Base-by-base conservation (phyloP, 768 basidiomycete genomes). In the Phanerodontia chrysosporium region DNA sequence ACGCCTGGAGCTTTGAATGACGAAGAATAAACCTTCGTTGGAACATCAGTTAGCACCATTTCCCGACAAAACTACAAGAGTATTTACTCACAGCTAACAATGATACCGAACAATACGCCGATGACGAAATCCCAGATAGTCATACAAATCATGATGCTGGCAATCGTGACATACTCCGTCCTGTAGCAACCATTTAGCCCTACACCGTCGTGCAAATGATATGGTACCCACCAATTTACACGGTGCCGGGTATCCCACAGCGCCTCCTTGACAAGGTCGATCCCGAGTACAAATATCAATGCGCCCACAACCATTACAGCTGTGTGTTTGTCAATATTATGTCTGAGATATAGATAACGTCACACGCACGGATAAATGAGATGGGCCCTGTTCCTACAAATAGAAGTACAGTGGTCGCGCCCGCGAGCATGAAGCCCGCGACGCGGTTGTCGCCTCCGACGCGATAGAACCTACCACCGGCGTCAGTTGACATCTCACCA, bases 261-360 rank as follows among this genome's bases (percentile, higher is more conserved):
- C 0, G 97, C 95, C 72, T 98, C 96, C 67, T 95, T 96, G 42
- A 93, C 84, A 39, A 99, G 84, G 64, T 98, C 96, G 52, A 98
- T 83, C 0, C 95, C 97, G 32, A 98, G 80, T 9, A 97, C 94
- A 64, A 94, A 95, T 62, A 98, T 98, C 57, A 99, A 78, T 1
- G 93, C 87, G 0, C 88, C 87, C 14, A 98, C 94, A 4, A 96
- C 87, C 83, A 92, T 87, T 29, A 98, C 87, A 58, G 94, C 93
- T 95, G 61, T 45, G 30, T n/a, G 13, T n/a, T n/a, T 3, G 45
- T 60, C 22, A n/a, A n/a, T n/a, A n/a, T n/a, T n/a, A n/a, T n/a
- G n/a, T n/a, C n/a, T n/a, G n/a, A n/a, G n/a, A n/a, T n/a, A n/a
- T 8, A 27, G 45, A 25, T 32, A 21, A 6, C 0, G 53, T 49